Evolutionary conservation across 371 early-diverging fungal species (phyloP).

Genomic region (Coemansia sp.): DNA sequence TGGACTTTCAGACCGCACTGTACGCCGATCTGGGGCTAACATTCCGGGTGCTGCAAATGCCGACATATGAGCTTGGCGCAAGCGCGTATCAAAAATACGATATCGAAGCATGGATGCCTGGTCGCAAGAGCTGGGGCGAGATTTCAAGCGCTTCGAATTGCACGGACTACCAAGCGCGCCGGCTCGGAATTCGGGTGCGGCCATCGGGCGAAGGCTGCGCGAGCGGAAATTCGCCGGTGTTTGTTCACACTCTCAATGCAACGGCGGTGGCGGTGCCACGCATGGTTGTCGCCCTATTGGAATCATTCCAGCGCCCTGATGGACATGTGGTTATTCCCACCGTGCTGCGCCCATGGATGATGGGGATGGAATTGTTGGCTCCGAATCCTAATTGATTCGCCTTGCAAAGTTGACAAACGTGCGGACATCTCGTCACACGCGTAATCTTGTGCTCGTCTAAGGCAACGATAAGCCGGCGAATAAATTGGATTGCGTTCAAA

Average conservation of each 20-base stretch:
- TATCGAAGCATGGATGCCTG: conserved; percentile 97
- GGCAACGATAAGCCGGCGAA: too few species aligned
- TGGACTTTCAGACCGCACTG: conserved; percentile 70
- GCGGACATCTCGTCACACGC: too few species aligned
- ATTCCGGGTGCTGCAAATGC: conserved; percentile 88
- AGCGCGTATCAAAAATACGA: conserved; percentile 91
- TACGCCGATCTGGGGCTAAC: conserved; percentile 78
- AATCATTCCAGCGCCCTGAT: conserved; percentile 72
- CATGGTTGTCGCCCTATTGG: conserved; percentile 82
- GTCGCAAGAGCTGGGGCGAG: conserved; percentile 86
- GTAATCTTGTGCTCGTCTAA: too few species aligned
- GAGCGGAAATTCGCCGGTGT: conserved; percentile 53
- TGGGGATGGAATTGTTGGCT: conserved; percentile 42
- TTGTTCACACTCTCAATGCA: conserved; percentile 91
- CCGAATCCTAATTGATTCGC: background rate
- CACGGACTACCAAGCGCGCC: conserved; percentile 82
- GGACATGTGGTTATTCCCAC: conserved; percentile 73
- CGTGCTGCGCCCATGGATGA: conserved; percentile 70
- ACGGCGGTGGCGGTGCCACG: conserved; percentile 94
- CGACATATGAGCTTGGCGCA: conserved; percentile 88
- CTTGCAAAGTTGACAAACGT: too few species aligned
- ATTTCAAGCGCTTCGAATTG: conserved; percentile 84
- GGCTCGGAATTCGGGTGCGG: conserved; percentile 67
- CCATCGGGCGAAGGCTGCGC: background rate
- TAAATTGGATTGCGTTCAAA: background rate